Base-by-base conservation (phyloP, 768 basidiomycete species). In the Fibroporia radiculosa region DNA sequence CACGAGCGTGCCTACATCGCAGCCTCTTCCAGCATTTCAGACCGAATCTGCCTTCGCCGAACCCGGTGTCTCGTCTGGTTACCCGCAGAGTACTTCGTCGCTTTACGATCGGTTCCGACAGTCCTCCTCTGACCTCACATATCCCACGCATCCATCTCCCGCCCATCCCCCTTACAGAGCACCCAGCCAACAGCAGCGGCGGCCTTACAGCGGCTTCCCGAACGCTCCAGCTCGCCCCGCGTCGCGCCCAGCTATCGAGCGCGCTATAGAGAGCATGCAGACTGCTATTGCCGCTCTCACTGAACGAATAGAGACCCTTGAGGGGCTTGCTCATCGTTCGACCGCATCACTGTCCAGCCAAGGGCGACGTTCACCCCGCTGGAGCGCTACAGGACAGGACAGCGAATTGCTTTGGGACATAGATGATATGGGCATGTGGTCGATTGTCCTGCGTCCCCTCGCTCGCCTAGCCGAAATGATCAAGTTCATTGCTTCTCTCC, bases 371-470 rank as follows among this genome's bases (percentile, higher is more conserved):
- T 52, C 44, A 29, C 54, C 57, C 5, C 45, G 27, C 28, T 50
- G 51, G 31, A 42, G 49, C 7, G 24, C 37, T 3, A 52, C 51
- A 24, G 50, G 42, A 2, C 35, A 26, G 18, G 57, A 52, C 18
- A 27, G 46, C 11, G 36, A 45, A 12, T 12, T 23, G 5, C 23
- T 16, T 22, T 86, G 82, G 81, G 82, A 88, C 57, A 56, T 85
- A n/a, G 75, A 86, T 40, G 85, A 90, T 58, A 68, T 90, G 59
- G 89, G 89, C 37, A 74, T 90, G 68, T 92, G 89, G 89, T 77
- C 88, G 6, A 54, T 82, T 35, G 67, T 89, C 13, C 65, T 87
- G 5, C 77, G 74, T 48, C 86, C 86, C 8, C 42, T 88, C 11
- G 63, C 74, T n/a, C 70, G 70, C 24, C 70, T 74, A 18, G 48